phyloP scores from a whole-genome alignment of 345 rosid genomes.

The Eucalyptus curtisii region DNA sequence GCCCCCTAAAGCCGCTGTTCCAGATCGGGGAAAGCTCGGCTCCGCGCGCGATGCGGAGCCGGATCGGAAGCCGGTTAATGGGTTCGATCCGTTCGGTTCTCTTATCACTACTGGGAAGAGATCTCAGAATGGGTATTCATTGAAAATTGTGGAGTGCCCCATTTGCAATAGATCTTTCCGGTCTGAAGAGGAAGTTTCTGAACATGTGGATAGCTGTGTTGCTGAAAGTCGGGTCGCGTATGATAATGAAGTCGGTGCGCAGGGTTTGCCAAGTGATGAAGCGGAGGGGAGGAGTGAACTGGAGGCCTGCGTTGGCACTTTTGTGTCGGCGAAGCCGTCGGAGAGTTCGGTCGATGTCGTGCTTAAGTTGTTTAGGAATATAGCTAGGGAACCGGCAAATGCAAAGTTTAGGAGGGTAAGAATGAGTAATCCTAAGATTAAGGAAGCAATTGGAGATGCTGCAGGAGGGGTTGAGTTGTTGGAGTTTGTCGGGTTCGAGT shows the following conservation, averaged over 20 bases:
- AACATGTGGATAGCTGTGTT: conserved; percentile 70
- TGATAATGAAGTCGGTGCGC: not conserved
- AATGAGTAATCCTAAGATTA: conserved; percentile 75
- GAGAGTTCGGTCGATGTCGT: conserved; percentile 56
- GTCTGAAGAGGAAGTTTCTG: conserved; percentile 68
- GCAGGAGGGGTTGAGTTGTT: conserved; percentile 70
- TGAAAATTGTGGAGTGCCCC: conserved; percentile 71
- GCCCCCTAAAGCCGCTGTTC: conserved; percentile 16
- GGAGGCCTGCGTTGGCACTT: conserved; percentile 38
- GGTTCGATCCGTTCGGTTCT: conserved; percentile 63
- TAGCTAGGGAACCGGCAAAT: conserved; percentile 73
- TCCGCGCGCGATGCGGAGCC: conserved; percentile 7
- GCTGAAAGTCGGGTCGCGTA: not conserved
- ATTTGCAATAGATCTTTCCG: conserved; percentile 43
- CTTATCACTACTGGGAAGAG: conserved; percentile 69
- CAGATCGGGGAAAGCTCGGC: conserved; percentile 18
- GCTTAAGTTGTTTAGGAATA: conserved; percentile 54
- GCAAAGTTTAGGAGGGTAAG: conserved; percentile 74
- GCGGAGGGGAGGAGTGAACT: conserved; percentile 10
- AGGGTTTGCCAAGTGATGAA: not conserved
- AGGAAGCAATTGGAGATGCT: conserved; percentile 70
- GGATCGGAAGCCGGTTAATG: conserved; percentile 21
- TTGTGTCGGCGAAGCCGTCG: conserved; percentile 43
- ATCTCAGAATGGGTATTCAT: conserved; percentile 60
- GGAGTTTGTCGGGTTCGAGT: conserved; percentile 56